Conservation (phyloP, 2,329 filamentous ascomycete species). For the Dothidotthia symphoricarpi region DNA sequence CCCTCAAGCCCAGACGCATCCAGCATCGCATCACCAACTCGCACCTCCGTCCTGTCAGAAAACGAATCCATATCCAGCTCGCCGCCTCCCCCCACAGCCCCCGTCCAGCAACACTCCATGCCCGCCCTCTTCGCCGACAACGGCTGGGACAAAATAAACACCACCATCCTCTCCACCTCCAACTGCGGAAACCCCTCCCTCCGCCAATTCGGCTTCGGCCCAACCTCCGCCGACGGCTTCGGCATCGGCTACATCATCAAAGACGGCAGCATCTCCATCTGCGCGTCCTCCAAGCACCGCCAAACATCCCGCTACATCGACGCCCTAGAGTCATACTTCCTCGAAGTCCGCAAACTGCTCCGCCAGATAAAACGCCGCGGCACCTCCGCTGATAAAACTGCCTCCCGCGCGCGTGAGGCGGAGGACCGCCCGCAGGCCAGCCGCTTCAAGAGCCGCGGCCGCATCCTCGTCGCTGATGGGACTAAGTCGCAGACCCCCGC, state of each 20-base stretch:
- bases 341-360: conserved; percentile 84
- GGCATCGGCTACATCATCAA: conserved; percentile 99
- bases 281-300: conserved; percentile 87
- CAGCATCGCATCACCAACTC: conserved; percentile 54
- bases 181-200: conserved; percentile 97
- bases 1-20: conserved; percentile 55
- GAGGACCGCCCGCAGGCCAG: conserved; percentile 51
- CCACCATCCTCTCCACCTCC: conserved; percentile 90
- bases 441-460: conserved; percentile 68
- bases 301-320: conserved; percentile 91
- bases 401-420: conserved; percentile 61
- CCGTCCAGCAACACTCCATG: conserved; percentile 50
- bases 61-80: conserved; percentile 50
- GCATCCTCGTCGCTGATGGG: conserved; percentile 64
- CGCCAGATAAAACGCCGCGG: conserved; percentile 63
- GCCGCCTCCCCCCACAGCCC: conserved; percentile 50
- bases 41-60: conserved; percentile 52
- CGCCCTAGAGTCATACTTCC: conserved; percentile 82
- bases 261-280: conserved; percentile 84
- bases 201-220: conserved; percentile 94
- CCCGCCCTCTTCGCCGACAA: conserved; percentile 81
- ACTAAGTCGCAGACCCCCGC: conserved; percentile 52
- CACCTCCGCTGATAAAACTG: conserved; percentile 53
- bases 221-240: conserved; percentile 89
- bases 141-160: conserved; percentile 95